These are phyloP conservation scores for Teunomyces funiuensis DNA, from an alignment of 805 yeast genomes.

Conservation along the genomic window DNA sequence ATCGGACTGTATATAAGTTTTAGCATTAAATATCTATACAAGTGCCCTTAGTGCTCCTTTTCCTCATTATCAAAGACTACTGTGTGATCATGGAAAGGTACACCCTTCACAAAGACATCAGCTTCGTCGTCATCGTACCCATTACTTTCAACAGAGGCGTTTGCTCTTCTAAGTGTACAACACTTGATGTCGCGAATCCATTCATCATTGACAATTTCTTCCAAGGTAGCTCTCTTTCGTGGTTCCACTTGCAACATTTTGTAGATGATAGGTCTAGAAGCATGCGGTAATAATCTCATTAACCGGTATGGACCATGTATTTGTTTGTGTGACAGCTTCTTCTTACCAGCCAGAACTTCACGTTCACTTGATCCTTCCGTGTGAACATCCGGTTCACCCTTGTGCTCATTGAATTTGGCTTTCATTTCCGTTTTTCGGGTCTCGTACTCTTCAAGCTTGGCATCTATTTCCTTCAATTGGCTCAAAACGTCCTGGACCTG, in stretches of 20 bases:
- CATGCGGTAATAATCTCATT: slow-evolving; percentile 80
- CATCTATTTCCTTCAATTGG: slow-evolving; percentile 39
- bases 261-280: slow-evolving; percentile 73
- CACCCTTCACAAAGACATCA: slow-evolving; percentile 33
- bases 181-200: slow-evolving; percentile 66
- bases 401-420: slow-evolving; percentile 25
- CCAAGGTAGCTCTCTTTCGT: slow-evolving; percentile 59
- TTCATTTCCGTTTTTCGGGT: slow-evolving; percentile 34
- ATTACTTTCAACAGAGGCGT: slow-evolving; percentile 18
- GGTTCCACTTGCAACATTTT: slow-evolving; percentile 66
- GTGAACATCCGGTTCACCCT: slow-evolving; percentile 8
- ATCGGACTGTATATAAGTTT: slow-evolving; percentile 1
- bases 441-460: slow-evolving; percentile 38
- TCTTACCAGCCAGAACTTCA: slow-evolving; percentile 23
- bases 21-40: not conserved
- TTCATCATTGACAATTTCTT: slow-evolving; percentile 64
- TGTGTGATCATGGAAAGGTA: slow-evolving; percentile 43
- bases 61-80: slow-evolving; percentile 19
- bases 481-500: slow-evolving; percentile 30
- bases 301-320: slow-evolving; percentile 82
- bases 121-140: slow-evolving; percentile 40
- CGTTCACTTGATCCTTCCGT: not conserved
- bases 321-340: slow-evolving; percentile 47
- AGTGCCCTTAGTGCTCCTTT: not conserved
- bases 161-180: slow-evolving; percentile 49